A percentile compares a stretch with the other conserved stretches of the same genome.
These are phyloP conservation scores for Ustilago trichophora DNA, from an alignment of 1,284 basidiomycete genomes.

Conservation along the genomic window DNA sequence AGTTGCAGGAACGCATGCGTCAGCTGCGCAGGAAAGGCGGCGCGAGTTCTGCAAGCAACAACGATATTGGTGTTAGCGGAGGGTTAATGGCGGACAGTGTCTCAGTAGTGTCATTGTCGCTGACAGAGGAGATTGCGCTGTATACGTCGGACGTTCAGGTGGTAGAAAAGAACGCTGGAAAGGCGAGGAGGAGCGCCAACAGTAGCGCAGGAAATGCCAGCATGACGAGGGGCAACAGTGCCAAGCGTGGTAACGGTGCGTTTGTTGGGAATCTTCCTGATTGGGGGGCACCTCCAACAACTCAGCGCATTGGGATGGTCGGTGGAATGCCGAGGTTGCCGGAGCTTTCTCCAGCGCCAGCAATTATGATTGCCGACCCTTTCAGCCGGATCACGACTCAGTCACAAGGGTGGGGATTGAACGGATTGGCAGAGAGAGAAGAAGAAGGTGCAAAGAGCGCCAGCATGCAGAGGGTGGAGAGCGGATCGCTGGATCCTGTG, in stretches of 20 bases:
- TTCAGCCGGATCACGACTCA: not conserved
- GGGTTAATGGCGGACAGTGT: not conserved
- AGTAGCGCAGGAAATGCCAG: not conserved
- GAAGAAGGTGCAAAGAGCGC: not conserved
- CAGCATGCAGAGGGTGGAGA: constrained; percentile 25
- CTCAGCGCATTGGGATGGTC: not conserved
- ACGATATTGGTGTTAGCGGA: too few relatives aligned
- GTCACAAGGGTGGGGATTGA: not conserved
- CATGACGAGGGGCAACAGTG: not conserved
- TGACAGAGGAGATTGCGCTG: constrained; percentile 43
- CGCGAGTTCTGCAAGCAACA: not conserved
- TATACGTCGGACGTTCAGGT: constrained; percentile 23
- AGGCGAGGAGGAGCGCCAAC: constrained; percentile 3
- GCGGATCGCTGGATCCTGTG: constrained; percentile 22
- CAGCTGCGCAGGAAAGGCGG: not conserved
- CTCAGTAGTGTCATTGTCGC: constrained; percentile 17
- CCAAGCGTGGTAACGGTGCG: not conserved
- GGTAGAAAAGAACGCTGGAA: constrained; percentile 3
- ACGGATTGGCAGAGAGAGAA: not conserved
- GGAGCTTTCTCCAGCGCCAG: constrained; percentile 12
- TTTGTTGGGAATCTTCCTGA: constrained; percentile 26
- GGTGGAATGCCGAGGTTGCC: constrained; percentile 1
- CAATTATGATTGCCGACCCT: constrained; percentile 27
- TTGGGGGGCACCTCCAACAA: constrained; percentile 6
- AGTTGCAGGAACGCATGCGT: not conserved